These are phyloP conservation scores for Oleoguttula mirabilis DNA, from an alignment of 495 filamentous ascomycete genomes.

Conservation along the genomic window DNA sequence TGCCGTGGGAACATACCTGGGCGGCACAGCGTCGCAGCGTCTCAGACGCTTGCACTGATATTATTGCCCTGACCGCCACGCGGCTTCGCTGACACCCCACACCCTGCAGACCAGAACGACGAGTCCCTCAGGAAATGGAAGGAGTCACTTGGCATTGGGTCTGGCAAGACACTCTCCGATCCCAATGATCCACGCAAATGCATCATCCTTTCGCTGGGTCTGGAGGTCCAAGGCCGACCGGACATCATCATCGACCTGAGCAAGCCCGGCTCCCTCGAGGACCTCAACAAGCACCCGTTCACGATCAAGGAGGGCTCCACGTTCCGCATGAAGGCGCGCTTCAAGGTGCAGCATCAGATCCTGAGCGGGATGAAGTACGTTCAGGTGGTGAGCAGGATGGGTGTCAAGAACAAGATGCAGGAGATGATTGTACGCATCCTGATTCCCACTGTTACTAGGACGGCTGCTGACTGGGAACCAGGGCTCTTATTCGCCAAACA, in stretches of 20 bases:
- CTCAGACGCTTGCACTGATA: too few relatives aligned
- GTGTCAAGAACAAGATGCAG: constrained; percentile 72
- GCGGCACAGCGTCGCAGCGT: too few relatives aligned
- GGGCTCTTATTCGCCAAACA: constrained; percentile 86
- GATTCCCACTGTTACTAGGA: not conserved
- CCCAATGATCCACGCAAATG: constrained; percentile 63
- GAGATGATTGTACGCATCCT: constrained; percentile 89
- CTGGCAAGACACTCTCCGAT: constrained; percentile 41
- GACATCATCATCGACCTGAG: constrained; percentile 79
- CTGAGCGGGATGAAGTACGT: constrained; percentile 89
- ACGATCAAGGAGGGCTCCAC: constrained; percentile 88
- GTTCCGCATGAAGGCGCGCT: constrained; percentile 85
- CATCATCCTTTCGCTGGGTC: constrained; percentile 80
- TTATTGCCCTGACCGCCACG: too few relatives aligned
- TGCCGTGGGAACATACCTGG: too few relatives aligned
- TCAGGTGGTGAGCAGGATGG: constrained; percentile 80
- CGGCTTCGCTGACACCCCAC: constrained; percentile 1
- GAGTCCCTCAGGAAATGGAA: constrained; percentile 96
- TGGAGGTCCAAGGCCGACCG: constrained; percentile 63
- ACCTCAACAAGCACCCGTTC: constrained; percentile 79
- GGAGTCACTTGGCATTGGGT: constrained; percentile 72
- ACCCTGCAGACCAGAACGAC: constrained; percentile 53
- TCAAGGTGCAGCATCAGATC: constrained; percentile 92
- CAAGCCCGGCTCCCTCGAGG: constrained; percentile 48
- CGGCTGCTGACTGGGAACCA: constrained; percentile 20